These are phyloP conservation scores for Saccharomyces hybrid DNA, from an alignment of 1,139 yeast genomes.

Conservation along the genomic window DNA sequence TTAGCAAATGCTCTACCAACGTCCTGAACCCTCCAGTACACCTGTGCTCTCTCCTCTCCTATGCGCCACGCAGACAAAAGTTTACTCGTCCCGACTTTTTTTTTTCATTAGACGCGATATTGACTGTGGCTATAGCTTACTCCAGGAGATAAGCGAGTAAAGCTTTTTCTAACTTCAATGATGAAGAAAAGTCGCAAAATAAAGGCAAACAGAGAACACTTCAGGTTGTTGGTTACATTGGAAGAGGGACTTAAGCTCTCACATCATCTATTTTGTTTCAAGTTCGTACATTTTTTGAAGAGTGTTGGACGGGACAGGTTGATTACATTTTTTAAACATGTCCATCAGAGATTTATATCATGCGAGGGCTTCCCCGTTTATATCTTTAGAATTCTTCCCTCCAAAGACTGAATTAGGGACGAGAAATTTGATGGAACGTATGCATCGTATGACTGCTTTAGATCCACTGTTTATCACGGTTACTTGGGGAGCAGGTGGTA, in stretches of 20 bases:
- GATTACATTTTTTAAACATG: slow-evolving; percentile 20
- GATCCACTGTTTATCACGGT: slow-evolving; percentile 87
- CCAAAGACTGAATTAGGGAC: slow-evolving; percentile 90
- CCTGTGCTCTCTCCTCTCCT: background rate
- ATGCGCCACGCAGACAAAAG: background rate
- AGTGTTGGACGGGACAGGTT: background rate
- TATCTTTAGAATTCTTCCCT: slow-evolving; percentile 93
- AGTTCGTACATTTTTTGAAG: background rate
- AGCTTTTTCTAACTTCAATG: background rate
- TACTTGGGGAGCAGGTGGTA: slow-evolving; percentile 99
- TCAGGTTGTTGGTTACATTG: background rate
- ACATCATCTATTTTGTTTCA: background rate
- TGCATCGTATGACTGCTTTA: slow-evolving; percentile 72
- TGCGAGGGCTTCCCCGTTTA: slow-evolving; percentile 46
- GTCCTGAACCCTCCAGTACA: background rate
- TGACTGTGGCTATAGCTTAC: background rate
- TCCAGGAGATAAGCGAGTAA: background rate
- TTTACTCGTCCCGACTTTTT: background rate
- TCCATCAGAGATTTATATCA: slow-evolving; percentile 50
- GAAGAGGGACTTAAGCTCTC: background rate
- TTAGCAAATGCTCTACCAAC: background rate
- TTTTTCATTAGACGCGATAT: background rate
- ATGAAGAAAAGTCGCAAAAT: background rate
- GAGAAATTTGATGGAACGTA: slow-evolving; percentile 74
- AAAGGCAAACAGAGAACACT: background rate